Conservation (phyloP, 331 rosid genomes). For the Cydonia oblonga region DNA sequence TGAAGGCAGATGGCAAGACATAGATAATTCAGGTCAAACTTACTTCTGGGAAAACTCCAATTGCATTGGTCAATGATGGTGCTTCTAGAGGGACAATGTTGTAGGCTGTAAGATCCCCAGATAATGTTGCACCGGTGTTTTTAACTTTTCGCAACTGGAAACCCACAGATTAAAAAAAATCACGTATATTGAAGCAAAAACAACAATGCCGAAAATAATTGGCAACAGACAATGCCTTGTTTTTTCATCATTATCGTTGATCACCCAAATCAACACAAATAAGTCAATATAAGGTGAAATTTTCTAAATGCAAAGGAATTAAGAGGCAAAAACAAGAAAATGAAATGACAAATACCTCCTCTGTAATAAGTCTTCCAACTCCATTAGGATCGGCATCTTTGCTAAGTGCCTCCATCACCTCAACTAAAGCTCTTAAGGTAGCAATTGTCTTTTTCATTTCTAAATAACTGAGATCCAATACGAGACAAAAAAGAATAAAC, state of each 20-base stretch:
- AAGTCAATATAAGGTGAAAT: slow-evolving; percentile 4
- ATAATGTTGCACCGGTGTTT: slow-evolving; percentile 37
- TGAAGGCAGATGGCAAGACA: not conserved
- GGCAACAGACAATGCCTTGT: not conserved
- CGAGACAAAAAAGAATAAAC: slow-evolving; percentile 13
- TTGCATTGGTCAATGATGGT: slow-evolving; percentile 66
- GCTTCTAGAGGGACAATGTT: slow-evolving; percentile 87
- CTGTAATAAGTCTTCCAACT: slow-evolving; percentile 70
- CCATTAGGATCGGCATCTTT: slow-evolving; percentile 71
- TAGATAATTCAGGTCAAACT: slow-evolving; percentile 22
- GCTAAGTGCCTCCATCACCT: slow-evolving; percentile 87
- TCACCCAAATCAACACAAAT: slow-evolving; percentile 5
- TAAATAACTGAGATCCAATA: slow-evolving; percentile 42
- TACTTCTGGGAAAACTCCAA: slow-evolving; percentile 90
- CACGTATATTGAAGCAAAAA: not conserved
- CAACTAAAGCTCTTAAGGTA: slow-evolving; percentile 71
- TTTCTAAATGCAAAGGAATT: not conserved
- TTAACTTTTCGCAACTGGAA: slow-evolving; percentile 63
- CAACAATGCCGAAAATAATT: slow-evolving; percentile 12
- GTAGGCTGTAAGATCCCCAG: slow-evolving; percentile 73
- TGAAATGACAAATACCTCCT: slow-evolving; percentile 54
- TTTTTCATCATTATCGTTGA: not conserved
- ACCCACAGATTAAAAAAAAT: slow-evolving; percentile 7
- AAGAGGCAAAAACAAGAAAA: slow-evolving; percentile 9
- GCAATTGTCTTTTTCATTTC: slow-evolving; percentile 68